phyloP scores from a whole-genome alignment of 2,329 filamentous ascomycete species.

The Alternaria solani region DNA sequence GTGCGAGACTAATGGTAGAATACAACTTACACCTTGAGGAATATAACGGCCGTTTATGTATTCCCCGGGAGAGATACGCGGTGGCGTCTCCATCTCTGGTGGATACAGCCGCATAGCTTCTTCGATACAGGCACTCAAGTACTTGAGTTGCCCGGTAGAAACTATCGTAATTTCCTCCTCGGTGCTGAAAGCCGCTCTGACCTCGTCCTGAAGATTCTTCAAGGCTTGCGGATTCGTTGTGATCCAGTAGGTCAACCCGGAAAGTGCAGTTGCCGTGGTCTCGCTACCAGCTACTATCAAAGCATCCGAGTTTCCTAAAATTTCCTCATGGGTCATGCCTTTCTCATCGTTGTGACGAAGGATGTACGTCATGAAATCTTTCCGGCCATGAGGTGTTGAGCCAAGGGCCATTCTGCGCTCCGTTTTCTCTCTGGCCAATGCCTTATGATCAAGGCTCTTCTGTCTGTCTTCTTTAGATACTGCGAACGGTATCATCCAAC shows the following conservation, averaged over 20 bases:
- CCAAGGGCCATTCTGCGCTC: constrained; percentile 6
- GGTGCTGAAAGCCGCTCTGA: constrained; percentile 10
- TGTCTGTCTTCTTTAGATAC: constrained; percentile 4
- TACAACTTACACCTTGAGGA: constrained; percentile 19
- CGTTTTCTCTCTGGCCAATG: neutral
- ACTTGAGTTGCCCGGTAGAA: constrained; percentile 3
- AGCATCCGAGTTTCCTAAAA: constrained; percentile 35
- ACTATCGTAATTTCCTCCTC: constrained; percentile 21
- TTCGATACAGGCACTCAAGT: constrained; percentile 27
- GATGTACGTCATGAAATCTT: constrained; percentile 21
- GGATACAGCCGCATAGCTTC: constrained; percentile 29
- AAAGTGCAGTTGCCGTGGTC: constrained; percentile 26
- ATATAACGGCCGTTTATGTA: constrained; percentile 22
- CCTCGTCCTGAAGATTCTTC: constrained; percentile 16
- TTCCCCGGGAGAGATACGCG: constrained; percentile 18
- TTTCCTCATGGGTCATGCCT: constrained; percentile 34
- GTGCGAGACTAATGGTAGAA: neutral
- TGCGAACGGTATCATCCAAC: neutral
- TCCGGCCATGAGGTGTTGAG: neutral
- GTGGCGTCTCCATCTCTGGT: constrained; percentile 13
- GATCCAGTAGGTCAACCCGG: constrained; percentile 12
- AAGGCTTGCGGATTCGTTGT: constrained; percentile 18
- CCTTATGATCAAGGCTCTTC: neutral
- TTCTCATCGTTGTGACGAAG: constrained; percentile 22
- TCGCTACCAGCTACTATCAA: constrained; percentile 51